Conservation (phyloP, 2,329 filamentous ascomycete genomes). For the Trichoderma citrinoviride region DNA sequence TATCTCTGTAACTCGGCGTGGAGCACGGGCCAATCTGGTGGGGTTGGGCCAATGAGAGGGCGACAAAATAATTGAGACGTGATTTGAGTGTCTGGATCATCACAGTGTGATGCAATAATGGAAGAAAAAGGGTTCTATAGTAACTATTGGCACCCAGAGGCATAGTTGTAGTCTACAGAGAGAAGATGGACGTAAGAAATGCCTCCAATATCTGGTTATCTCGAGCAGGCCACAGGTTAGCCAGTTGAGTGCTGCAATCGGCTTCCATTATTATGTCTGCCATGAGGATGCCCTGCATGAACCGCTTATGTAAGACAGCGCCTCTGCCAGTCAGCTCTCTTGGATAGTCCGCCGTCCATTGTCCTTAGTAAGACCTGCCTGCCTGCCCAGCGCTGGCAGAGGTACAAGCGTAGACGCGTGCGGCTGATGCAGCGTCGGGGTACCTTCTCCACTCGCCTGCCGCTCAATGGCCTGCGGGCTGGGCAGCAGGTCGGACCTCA, state of each 20-base stretch:
- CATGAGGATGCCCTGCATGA: neutral
- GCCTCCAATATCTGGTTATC: too few relatives aligned
- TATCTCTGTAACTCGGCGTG: constrained; percentile 28
- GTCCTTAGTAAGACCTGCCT: neutral
- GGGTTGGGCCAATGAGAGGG: neutral
- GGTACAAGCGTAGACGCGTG: constrained; percentile 9
- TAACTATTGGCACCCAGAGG: too few relatives aligned
- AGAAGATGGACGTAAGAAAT: too few relatives aligned
- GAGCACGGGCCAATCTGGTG: constrained; percentile 29
- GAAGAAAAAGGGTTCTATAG: neutral
- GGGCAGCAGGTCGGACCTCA: constrained; percentile 14
- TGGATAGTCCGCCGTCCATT: neutral
- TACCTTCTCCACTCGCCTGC: constrained; percentile 7
- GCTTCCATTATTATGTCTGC: neutral
- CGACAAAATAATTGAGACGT: constrained; percentile 3
- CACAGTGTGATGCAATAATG: neutral
- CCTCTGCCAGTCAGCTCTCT: neutral
- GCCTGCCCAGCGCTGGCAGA: neutral
- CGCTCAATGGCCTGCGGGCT: neutral
- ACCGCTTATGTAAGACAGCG: neutral
- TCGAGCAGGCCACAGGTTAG: too few relatives aligned
- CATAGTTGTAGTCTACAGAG: too few relatives aligned
- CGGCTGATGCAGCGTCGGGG: constrained; percentile 18
- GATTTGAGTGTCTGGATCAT: neutral
- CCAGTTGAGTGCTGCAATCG: too few relatives aligned